These are phyloP conservation scores for Oryza punctata DNA, from an alignment of 176 grass and related monocot genomes.

Conservation along the genomic window DNA sequence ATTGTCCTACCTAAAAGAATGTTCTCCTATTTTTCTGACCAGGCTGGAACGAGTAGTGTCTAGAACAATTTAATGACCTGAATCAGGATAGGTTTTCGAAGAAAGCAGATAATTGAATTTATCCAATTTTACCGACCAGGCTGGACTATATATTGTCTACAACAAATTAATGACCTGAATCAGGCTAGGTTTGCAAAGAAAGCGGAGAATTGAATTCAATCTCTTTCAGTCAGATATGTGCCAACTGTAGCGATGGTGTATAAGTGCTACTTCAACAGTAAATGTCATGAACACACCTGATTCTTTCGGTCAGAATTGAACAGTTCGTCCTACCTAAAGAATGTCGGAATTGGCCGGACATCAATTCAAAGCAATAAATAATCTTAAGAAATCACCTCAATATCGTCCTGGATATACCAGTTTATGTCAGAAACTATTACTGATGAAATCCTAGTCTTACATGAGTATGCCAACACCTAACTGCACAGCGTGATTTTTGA, in stretches of 20 bases:
- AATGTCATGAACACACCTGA: background rate
- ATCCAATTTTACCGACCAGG: background rate
- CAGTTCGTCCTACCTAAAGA: background rate
- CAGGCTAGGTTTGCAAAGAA: background rate
- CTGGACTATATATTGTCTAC: background rate
- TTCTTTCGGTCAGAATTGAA: background rate
- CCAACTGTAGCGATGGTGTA: background rate
- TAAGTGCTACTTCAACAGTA: background rate
- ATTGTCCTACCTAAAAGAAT: background rate
- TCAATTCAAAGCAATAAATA: background rate
- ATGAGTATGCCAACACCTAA: background rate
- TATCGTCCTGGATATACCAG: background rate
- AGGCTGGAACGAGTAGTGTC: background rate
- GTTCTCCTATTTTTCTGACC: background rate
- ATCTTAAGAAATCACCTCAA: background rate
- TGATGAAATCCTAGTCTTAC: background rate
- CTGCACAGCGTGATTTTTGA: background rate
- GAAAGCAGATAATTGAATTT: constrained; percentile 1
- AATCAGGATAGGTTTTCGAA: background rate
- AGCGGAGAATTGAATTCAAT: constrained; percentile 24
- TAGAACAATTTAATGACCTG: background rate
- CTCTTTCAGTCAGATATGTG: constrained; percentile 19
- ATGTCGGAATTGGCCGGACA: constrained; percentile 35
- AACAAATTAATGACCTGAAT: background rate
- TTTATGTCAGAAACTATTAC: background rate